Evolutionary conservation across 2,329 filamentous ascomycete genomes (phyloP), one percentile per base, ranked within the genome.

Genomic region (Phaeosphaeria sp.): DNA sequence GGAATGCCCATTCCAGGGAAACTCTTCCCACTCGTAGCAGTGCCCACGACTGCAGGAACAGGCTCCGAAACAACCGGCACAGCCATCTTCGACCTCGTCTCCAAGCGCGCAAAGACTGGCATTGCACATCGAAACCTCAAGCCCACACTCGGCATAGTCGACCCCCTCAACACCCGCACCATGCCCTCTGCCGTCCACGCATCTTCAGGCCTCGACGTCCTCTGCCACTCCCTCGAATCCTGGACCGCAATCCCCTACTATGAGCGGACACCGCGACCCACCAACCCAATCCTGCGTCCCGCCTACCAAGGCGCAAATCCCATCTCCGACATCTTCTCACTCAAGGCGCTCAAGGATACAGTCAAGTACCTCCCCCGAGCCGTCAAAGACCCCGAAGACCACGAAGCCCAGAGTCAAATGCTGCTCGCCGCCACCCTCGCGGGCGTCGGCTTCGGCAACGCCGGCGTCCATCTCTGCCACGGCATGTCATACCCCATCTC

Each of bases 401-500:
- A 87, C 59, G 95, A 98, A 77, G 96, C 96, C 0, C 95, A 99
- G 78, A 91, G 87, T 30, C 89, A 98, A 78, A 99, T 99, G 96
- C 84, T 99, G 27, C 86, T 99, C 20, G 95, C 95, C 2, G 91
- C 95, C 0, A 99, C 95, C 0, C 82, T 99, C 2, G 95, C 96
- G 0, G 95, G 95, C 46, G 93, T 99, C 2, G 95, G 95, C 0
- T 99, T 99, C 76, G 95, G 96, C 20, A 99, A 99, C 71, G 96
- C 96, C 1, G 95, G 96, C 49, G 95, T 99, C 2, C 95, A 99
- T 80, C 83, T 92, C 9, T 92, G 89, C 76, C 89, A 92, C 74
- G 89, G 94, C 74, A 98, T 99, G 94, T 96, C 91, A 22, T 99
- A 99, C 74, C 95, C 95, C 18, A 97, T 99, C 72, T 96, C 92